Base-by-base conservation (phyloP, 1,139 yeast species). In the Ogataea hybrid region DNA sequence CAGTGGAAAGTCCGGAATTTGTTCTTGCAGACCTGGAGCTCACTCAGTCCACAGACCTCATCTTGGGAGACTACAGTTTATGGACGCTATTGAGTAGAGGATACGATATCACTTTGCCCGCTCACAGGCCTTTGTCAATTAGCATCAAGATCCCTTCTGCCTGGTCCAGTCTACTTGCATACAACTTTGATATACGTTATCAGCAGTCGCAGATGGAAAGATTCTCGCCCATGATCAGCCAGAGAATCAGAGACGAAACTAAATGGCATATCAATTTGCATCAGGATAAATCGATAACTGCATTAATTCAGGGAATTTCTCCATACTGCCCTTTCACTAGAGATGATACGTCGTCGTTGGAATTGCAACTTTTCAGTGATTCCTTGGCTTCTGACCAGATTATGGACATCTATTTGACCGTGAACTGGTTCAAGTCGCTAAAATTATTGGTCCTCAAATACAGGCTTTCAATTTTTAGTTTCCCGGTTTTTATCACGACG, bases 261-360 rank as follows among this genome's bases (percentile, higher is more conserved):
- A 88, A 87, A 61, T 87, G 92, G 86, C 84, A 80, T 53, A 62
- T 81, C 6, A 70, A 79, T 41, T 53, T 77, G 2, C 61, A 65
- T 5, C 58, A 66, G 9, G 53, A 61, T 33, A 59, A 51, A 28
- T 51, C 61, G 30, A 52, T 72, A 28, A 63, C 67, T 52, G 57
- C 78, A 34, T 68, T 72, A 12, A 68, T 81, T 57, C 94, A 86
- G 58, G 86, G 87, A n/a, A 72, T 81, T 22, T 82, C 95, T 0
- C 96, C 96, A 1, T 89, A 71, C 58, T 75, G 85, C 8, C 92
- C 95, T 3, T 74, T 74, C 48, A 61, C 61, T 29, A 52, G 56
- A 29, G 40, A 51, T 27, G 50, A 53, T 6, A 42, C 45, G 6
- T 51, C 61, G 10, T 51, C 56, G 30, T 50, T 75, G 34, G 68